Percentiles rank a stretch among this genome's conserved stretches.
phyloP scores from a whole-genome alignment of 208 protist genomes.

The Trypanosoma lewisi region DNA sequence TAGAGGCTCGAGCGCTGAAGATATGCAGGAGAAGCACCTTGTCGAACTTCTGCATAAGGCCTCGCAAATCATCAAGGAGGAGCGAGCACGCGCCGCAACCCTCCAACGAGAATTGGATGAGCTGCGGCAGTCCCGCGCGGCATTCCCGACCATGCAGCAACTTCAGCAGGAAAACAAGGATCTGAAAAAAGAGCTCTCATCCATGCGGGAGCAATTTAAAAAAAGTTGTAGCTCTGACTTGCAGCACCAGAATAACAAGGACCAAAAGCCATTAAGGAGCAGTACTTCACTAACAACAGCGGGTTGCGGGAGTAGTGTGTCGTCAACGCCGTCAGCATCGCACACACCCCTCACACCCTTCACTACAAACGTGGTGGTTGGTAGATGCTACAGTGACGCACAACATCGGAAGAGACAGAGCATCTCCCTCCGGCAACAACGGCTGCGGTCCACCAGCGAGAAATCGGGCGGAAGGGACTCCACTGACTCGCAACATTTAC shows the following conservation, averaged over 20 bases:
- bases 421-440: constrained; percentile 3
- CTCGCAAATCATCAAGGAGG: constrained; percentile 33
- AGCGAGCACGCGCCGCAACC: constrained; percentile 24
- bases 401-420: constrained; percentile 7
- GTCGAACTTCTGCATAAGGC: constrained; percentile 34
- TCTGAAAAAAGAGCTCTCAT: constrained; percentile 3
- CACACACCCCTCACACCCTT: not conserved
- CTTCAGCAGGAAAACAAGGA: constrained; percentile 12
- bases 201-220: not conserved
- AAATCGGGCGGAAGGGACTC: not conserved
- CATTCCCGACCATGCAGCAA: not conserved
- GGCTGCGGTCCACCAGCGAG: not conserved
- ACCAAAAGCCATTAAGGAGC: not conserved
- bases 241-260: not conserved
- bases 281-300: not conserved
- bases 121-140: constrained; percentile 9
- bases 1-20: constrained; percentile 1
- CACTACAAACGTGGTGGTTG: not conserved
- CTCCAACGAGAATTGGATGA: constrained; percentile 17
- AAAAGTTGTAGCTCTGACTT: not conserved
- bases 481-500: not conserved
- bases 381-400: constrained; percentile 7
- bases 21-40: constrained; percentile 18
- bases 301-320: not conserved
- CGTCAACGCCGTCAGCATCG: not conserved